A percentile compares a stretch with the other conserved stretches of the same genome.
phyloP scores from a whole-genome alignment of 2,329 filamentous ascomycete species.

The Orbilia quercus region DNA sequence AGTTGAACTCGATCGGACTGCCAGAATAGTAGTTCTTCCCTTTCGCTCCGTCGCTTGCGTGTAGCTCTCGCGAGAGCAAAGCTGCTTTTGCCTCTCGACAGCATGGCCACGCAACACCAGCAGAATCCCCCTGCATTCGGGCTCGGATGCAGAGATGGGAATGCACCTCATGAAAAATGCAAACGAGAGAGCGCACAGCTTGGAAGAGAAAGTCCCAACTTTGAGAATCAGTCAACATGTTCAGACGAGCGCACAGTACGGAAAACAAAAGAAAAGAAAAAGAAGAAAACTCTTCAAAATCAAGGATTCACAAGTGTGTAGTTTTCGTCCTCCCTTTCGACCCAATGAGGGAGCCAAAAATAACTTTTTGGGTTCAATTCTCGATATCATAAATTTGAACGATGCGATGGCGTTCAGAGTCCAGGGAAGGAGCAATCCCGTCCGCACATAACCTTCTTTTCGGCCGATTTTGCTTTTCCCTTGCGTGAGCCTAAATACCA shows the following conservation, averaged over 20 bases:
- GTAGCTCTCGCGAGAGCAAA: constrained; percentile 42
- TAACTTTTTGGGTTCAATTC: constrained; percentile 43
- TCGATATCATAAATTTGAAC: constrained; percentile 54
- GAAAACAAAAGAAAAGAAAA: too few relatives aligned
- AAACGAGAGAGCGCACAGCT: neutral
- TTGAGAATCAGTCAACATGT: constrained; percentile 6
- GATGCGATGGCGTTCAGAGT: constrained; percentile 52
- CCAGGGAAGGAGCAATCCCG: constrained; percentile 55
- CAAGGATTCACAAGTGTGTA: constrained; percentile 43
- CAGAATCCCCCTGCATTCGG: constrained; percentile 41
- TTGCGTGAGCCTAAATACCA: constrained; percentile 52
- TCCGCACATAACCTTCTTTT: constrained; percentile 56
- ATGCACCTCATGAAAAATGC: constrained; percentile 31
- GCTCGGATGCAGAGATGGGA: constrained; percentile 42
- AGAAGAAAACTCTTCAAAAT: constrained; percentile 32
- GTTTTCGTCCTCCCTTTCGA: constrained; percentile 35
- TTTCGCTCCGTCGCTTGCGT: constrained; percentile 21
- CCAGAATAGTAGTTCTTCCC: constrained; percentile 32
- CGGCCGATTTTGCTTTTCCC: constrained; percentile 46
- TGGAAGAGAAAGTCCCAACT: constrained; percentile 16
- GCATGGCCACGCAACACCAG: constrained; percentile 40
- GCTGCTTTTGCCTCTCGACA: constrained; percentile 16
- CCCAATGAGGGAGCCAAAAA: constrained; percentile 52
- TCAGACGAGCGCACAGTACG: constrained; percentile 14
- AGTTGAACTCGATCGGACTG: constrained; percentile 53